Evolutionary conservation across 352 stramenopile species (phyloP), one percentile per base, ranked within the genome.

Genomic region (Globisporangium okanoganense): DNA sequence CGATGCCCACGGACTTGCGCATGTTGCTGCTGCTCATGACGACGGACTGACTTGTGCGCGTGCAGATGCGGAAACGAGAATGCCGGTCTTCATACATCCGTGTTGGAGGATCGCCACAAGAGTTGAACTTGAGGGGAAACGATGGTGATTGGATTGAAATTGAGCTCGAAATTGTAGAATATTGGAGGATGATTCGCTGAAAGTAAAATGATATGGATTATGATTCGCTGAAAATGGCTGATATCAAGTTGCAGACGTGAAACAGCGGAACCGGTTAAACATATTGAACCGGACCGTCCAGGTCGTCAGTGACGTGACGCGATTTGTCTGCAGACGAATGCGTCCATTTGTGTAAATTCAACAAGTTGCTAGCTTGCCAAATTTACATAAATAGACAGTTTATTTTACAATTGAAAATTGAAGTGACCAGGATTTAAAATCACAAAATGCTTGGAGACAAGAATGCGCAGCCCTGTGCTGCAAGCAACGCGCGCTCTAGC

Each of bases 1-100:
- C 79, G 64, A 98, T 97, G 40, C 94, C 92, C 43, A 98, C 78
- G 27, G 79, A 90, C 65, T 78, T 81, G 41, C 54, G 70, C 63
- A 69, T 77, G 22, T n/a, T 45, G 38, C 36, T 65, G 44, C 22
- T 53, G 24, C 54, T 63, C 53, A 38, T 65, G 5, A 6, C 6
- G 29, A 33, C n/a, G n/a, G n/a, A n/a, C n/a, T n/a, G n/a, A n/a
- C n/a, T n/a, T n/a, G n/a, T n/a, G n/a, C n/a, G n/a, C n/a, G n/a
- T n/a, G n/a, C n/a, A n/a, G n/a, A n/a, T 56, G 53, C 36, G 36
- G 53, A 58, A 35, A 38, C 53, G 36, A 49, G 53, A 36, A 41
- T 38, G 35, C 13, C 10, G 12, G 40, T 45, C 40, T 45, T 45
- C 40, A 45, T 45, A 3, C 40, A 45, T 45, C 5, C 16, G 4